phyloP scores from a whole-genome alignment of 2,329 filamentous ascomycete species.

The Nigrospora sphaerica region DNA sequence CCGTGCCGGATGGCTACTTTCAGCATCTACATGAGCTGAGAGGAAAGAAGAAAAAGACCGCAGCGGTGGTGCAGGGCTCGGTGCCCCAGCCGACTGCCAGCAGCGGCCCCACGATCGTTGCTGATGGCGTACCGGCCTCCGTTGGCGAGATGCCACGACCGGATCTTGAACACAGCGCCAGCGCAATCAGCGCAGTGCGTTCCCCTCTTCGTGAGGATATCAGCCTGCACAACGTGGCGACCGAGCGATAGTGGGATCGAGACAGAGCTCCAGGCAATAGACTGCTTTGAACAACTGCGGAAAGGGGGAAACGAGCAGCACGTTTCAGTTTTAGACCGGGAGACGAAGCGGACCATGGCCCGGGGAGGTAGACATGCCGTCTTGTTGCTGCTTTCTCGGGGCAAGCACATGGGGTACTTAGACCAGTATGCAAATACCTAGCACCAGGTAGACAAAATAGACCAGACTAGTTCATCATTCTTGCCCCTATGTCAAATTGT shows the following conservation, averaged over 20 bases:
- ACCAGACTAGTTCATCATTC: too few relatives aligned
- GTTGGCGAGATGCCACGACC: conserved; percentile 2
- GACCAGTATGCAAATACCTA: too few relatives aligned
- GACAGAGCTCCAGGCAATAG: too few relatives aligned
- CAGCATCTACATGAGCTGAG: conserved; percentile 67
- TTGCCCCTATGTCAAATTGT: too few relatives aligned
- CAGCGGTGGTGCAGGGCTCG: conserved; percentile 3
- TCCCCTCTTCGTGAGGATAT: conserved; percentile 13
- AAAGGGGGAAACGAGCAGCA: too few relatives aligned
- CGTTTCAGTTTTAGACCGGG: too few relatives aligned
- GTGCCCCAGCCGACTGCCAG: conserved; percentile 7
- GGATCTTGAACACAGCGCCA: conserved; percentile 3
- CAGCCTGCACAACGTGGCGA: conserved; percentile 16
- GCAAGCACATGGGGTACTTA: too few relatives aligned
- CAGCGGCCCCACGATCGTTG: conserved; percentile 10
- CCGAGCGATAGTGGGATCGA: not conserved
- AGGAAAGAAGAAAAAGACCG: conserved; percentile 58
- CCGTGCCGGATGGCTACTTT: conserved; percentile 74
- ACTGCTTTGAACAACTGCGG: too few relatives aligned
- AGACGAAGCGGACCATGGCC: too few relatives aligned
- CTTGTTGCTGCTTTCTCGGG: too few relatives aligned
- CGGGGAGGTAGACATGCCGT: too few relatives aligned
- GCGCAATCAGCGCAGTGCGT: conserved; percentile 3
- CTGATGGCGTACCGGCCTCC: conserved; percentile 4
- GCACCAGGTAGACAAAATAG: too few relatives aligned